phyloP scores from a whole-genome alignment of 768 basidiomycete genomes.

The Obba rivulosa region DNA sequence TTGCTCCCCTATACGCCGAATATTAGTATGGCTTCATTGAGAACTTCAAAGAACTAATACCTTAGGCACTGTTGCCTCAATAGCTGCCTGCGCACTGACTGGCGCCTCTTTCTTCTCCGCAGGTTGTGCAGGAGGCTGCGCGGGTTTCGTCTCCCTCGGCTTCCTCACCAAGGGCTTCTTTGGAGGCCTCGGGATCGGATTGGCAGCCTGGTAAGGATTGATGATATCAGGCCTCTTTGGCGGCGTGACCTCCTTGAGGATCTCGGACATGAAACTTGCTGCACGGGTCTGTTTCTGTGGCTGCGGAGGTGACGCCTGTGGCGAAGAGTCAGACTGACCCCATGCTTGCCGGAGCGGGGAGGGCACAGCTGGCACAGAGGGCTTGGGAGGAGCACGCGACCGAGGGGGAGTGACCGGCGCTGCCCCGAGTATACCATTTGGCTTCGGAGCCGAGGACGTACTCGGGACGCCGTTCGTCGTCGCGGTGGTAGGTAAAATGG shows the following conservation, averaged over 20 bases:
- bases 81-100: conserved; percentile 58
- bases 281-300: conserved; percentile 53
- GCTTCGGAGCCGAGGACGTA: conserved; percentile 9
- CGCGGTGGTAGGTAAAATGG: conserved; percentile 16
- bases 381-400: conserved; percentile 32
- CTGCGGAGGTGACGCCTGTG: conserved; percentile 34
- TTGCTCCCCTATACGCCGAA: conserved; percentile 57
- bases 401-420: conserved; percentile 15
- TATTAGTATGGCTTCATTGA: not conserved
- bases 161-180: conserved; percentile 23
- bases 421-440: conserved; percentile 10
- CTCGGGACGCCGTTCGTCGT: conserved; percentile 10
- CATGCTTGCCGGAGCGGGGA: conserved; percentile 76
- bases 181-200: conserved; percentile 43
- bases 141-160: conserved; percentile 18
- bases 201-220: conserved; percentile 75
- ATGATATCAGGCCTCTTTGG: conserved; percentile 56
- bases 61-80: conserved; percentile 76
- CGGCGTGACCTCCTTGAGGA: conserved; percentile 68
- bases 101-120: conserved; percentile 21
- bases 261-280: conserved; percentile 61
- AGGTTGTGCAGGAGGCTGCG: conserved; percentile 12
- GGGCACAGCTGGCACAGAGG: conserved; percentile 58
- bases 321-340: conserved; percentile 40
- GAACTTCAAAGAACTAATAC: conserved; percentile 27